Base-by-base conservation (phyloP, 345 rosid genomes). In the Camelina sativa region DNA sequence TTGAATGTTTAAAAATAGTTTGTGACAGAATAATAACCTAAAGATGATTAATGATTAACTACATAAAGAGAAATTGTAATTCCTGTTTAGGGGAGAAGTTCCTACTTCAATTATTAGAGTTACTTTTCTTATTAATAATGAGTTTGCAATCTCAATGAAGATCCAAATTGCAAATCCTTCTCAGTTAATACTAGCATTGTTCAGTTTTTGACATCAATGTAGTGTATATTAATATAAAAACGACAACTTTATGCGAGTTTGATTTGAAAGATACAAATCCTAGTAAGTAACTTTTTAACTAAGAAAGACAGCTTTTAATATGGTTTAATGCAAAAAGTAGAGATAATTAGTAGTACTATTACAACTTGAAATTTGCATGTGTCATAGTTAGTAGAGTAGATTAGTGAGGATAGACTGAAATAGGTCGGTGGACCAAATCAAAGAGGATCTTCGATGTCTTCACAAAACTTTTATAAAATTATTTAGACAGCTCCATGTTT, bases 351-450 rank as follows among this genome's bases (percentile, higher is more conserved):
- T 72, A 40, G 34, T 32, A 32, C 35, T 6, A 32, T 1, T 34
- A 34, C 15, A 23, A 37, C 22, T 41, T 64, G 64, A 9, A 55
- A 44, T 43, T 13, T 35, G 65, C 77, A 73, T 73, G 77, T 65
- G 71, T 34, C 7, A 32, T 73, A 73, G 57, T 73, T 54, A 73
- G 71, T 32, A 63, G 56, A 63, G 56, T 63, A 62, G 57, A 64
- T 47, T 63, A 62, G 20, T 53, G 46, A 71, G 40, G 17, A 37
- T 37, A 50, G 61, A 38, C 15, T 63, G 44, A 54, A 53, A 19
- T 6, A 52, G 76, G 76, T 73, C 64, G 64, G 77, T 59, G 58
- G 47, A 73, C 47, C 77, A 55, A 54, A 64, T 73, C 64, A 56
- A 34, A 63, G 37, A 55, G 71, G 11, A 44, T 73, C 77, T 43